Evolutionary conservation across 768 basidiomycete genomes (phyloP), one percentile per base, ranked within the genome.

Genomic region (Russula abietina): DNA sequence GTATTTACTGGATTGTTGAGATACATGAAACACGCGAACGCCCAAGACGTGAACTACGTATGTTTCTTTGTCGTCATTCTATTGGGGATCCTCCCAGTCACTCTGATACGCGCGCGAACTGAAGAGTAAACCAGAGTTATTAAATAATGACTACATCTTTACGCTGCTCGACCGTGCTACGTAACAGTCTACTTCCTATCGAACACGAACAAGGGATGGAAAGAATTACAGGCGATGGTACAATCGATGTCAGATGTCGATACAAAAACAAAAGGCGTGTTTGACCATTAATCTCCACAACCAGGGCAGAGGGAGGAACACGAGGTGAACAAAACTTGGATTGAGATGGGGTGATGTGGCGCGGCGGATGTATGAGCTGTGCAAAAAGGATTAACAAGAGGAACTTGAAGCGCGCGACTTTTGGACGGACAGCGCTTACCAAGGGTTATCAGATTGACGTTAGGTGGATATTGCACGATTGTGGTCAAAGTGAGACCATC

Each of bases 231-330:
- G 10, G 45, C 22, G n/a, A 22, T 22, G 11, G 22, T 46, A 46
- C 45, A 46, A 46, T 1, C n/a, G 9, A n/a, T 3, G 45, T 12
- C 45, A 46, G 45, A 46, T 22, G 12, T 12, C 6, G 8, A 30
- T 41, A 55, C 54, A 59, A 59, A 24, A 50, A n/a, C n/a, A n/a
- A 50, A 39, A 1, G 38, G 57, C 39, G 38, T 51, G 57, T 59
- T 59, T 58, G 17, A 24, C 48, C 36, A 59, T 59, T 57, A 32
- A 28, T 22, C 30, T 24, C 45, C 10, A 4, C 48, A 46, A 22
- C 22, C 22, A 22, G 10, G 45, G 45, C 22, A 57, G 24, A 16
- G 38, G 33, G 48, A 30, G 28, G 3, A 49, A 41, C 46, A 43
- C 38, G 45, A 46, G 10, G 4, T 12, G 22, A 46, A 46, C 10